These are phyloP conservation scores for Trichoderma orchidacearum DNA, from an alignment of 495 filamentous ascomycete species.

Conservation along the genomic window DNA sequence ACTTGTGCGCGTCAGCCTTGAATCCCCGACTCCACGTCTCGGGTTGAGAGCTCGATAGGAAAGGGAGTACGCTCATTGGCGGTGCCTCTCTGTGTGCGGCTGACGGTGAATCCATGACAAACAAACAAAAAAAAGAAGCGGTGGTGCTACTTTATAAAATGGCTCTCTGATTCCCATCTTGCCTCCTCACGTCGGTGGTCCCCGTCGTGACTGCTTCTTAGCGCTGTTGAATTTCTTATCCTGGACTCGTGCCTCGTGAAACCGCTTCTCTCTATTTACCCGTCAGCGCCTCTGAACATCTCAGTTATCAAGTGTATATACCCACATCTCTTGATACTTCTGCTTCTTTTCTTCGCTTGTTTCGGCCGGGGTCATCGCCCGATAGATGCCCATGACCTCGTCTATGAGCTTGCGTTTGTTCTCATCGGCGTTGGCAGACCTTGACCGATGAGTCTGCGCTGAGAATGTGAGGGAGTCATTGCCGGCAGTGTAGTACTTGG, in stretches of 20 bases:
- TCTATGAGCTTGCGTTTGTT: slow-evolving; percentile 27
- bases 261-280: slow-evolving; percentile 49
- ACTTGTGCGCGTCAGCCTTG: no score
- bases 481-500: slow-evolving; percentile 54
- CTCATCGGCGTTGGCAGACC: slow-evolving; percentile 29
- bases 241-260: slow-evolving; percentile 55
- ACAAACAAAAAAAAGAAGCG: no score
- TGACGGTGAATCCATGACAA: no score
- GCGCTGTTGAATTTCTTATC: slow-evolving; percentile 63
- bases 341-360: slow-evolving; percentile 21
- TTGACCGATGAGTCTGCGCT: slow-evolving; percentile 30
- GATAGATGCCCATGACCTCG: slow-evolving; percentile 50
- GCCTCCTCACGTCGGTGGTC: no score
- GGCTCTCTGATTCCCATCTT: no score
- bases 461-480: slow-evolving; percentile 38
- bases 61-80: no score
- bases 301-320: neutral
- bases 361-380: slow-evolving; percentile 20
- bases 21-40: no score
- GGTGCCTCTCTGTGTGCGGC: no score
- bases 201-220: slow-evolving; percentile 64
- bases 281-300: slow-evolving; percentile 4
- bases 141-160: no score
- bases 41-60: no score
- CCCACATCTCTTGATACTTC: slow-evolving; percentile 27